Evolutionary conservation across 2,329 filamentous ascomycete genomes (phyloP).

Genomic region (Elsinoe australis): DNA sequence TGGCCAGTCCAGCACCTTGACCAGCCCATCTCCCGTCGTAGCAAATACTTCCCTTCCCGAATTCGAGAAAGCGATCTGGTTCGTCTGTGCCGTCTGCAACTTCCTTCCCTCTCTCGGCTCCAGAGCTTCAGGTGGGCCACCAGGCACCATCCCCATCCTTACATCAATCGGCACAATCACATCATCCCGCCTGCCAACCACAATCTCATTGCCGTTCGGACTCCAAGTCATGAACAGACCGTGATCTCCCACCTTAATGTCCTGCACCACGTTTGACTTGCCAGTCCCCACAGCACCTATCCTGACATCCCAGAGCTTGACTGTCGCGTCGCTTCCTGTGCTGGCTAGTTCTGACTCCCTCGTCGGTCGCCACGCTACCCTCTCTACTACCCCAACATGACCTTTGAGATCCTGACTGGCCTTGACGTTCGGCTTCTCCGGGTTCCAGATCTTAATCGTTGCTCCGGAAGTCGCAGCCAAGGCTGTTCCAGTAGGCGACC

Average conservation of each 20-base stretch:
- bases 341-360: constrained; percentile 72
- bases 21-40: constrained; percentile 62
- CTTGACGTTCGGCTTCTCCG: constrained; percentile 64
- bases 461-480: constrained; percentile 74
- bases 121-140: constrained; percentile 17
- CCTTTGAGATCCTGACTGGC: constrained; percentile 61
- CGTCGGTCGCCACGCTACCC: constrained; percentile 68
- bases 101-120: constrained; percentile 17
- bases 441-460: constrained; percentile 71
- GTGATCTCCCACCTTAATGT: constrained; percentile 47
- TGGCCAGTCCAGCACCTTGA: constrained; percentile 63
- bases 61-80: constrained; percentile 68
- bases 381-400: constrained; percentile 54
- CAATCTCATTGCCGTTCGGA: constrained; percentile 59
- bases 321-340: constrained; percentile 63
- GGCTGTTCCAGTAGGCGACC: constrained; percentile 77
- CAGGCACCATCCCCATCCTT: constrained; percentile 20
- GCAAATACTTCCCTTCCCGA: constrained; percentile 62
- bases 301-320: constrained; percentile 74
- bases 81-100: constrained; percentile 46
- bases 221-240: constrained; percentile 55
- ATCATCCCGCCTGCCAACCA: constrained; percentile 65
- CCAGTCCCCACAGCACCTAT: constrained; percentile 25
- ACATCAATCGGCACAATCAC: constrained; percentile 29
- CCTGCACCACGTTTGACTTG: constrained; percentile 49